Conservation (phyloP, 2,329 filamentous ascomycete species). For the Exophiala sideris region DNA sequence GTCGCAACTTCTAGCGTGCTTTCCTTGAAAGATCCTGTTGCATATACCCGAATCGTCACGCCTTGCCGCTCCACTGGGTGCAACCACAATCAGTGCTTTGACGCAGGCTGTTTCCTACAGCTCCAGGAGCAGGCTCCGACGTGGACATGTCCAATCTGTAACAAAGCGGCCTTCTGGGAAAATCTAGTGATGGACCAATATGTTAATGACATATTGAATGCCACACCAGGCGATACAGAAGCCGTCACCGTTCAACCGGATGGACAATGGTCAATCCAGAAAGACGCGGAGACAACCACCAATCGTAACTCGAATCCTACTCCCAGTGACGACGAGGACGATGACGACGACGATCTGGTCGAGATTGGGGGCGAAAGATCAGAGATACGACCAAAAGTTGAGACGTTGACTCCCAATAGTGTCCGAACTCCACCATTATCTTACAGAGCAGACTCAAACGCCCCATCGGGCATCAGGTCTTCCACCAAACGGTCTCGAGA, state of each 20-base stretch:
- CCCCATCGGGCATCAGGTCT: conserved; percentile 14
- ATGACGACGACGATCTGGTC: conserved; percentile 51
- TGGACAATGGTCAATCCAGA: conserved; percentile 62
- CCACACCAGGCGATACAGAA: conserved; percentile 67
- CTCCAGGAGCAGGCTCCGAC: conserved; percentile 94
- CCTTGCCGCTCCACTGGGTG: conserved; percentile 79
- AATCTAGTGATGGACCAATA: conserved; percentile 86
- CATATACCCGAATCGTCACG: conserved; percentile 73
- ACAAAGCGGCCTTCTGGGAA: conserved; percentile 75
- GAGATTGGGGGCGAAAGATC: conserved; percentile 43
- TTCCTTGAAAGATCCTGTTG: conserved; percentile 88
- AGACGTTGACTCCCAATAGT: conserved; percentile 36
- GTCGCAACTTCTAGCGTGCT: conserved; percentile 83
- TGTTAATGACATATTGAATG: conserved; percentile 78
- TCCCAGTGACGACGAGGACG: conserved; percentile 36
- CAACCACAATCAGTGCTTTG: conserved; percentile 91
- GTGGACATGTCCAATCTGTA: conserved; percentile 95
- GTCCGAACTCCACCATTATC: conserved; percentile 32
- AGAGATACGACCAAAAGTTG: conserved; percentile 26
- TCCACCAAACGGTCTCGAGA: conserved; percentile 46
- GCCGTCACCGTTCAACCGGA: conserved; percentile 88
- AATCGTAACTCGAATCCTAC: conserved; percentile 42
- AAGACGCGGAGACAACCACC: conserved; percentile 7
- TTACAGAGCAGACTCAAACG: conserved; percentile 31
- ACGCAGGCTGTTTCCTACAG: conserved; percentile 86